Evolutionary conservation across 805 yeast genomes (phyloP).

Genomic region (Starmerella sirachaensis): DNA sequence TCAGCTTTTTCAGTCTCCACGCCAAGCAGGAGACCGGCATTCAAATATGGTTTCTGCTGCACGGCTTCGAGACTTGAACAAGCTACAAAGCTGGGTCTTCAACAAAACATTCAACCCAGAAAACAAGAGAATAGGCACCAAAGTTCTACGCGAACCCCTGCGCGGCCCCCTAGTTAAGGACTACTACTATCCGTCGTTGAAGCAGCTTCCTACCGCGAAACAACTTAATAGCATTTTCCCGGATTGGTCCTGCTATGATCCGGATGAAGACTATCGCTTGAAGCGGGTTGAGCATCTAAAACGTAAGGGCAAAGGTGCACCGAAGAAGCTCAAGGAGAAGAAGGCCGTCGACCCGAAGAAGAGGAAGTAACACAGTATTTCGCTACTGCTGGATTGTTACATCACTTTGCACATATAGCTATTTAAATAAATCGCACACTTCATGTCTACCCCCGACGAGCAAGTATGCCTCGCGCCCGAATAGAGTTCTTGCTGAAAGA

Average conservation of each 20-base stretch:
- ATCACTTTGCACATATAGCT: background rate
- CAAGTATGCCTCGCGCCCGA: too few relatives aligned
- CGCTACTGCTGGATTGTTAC: too few relatives aligned
- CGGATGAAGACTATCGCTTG: constrained; percentile 21
- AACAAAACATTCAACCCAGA: constrained; percentile 28
- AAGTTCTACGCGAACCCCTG: constrained; percentile 26
- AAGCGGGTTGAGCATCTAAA: constrained; percentile 21
- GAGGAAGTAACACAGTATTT: constrained; percentile 8
- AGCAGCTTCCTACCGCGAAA: constrained; percentile 21
- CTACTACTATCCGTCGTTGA: constrained; percentile 26
- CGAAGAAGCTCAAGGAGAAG: constrained; percentile 25
- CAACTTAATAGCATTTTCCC: constrained; percentile 19
- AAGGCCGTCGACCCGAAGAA: constrained; percentile 22
- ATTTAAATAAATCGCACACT: too few relatives aligned
- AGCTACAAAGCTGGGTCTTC: constrained; percentile 27
- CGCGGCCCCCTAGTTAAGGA: constrained; percentile 26
- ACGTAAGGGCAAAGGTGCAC: constrained; percentile 27
- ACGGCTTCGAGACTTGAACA: constrained; percentile 23
- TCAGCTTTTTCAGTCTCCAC: too few relatives aligned
- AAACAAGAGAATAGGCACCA: constrained; percentile 26
- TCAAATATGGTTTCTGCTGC: constrained; percentile 14
- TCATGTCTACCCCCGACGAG: too few relatives aligned
- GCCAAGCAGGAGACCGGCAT: too few relatives aligned
- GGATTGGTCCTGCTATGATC: constrained; percentile 22
- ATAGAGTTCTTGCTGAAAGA: too few relatives aligned